Conservation (phyloP, 331 rosid species). For the Arachis monticola region DNA sequence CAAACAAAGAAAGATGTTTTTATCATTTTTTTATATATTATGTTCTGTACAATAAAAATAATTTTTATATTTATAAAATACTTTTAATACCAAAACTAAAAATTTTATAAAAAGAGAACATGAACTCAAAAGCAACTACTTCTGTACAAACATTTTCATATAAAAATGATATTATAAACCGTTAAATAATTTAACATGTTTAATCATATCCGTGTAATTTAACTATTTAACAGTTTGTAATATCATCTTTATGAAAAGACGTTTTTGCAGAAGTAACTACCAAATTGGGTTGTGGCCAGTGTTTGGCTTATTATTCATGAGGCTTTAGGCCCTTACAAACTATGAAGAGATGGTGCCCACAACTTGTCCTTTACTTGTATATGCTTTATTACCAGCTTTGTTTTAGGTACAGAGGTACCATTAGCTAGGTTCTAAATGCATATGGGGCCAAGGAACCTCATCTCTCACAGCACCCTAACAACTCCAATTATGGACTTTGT, state of each 20-base stretch:
- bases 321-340: constrained; percentile 10
- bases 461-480: constrained; percentile 7
- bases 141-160: no score
- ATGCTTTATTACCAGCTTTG: constrained; percentile 31
- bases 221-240: no score
- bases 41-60: no score
- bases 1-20: neutral
- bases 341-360: constrained; percentile 42
- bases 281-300: constrained; percentile 10
- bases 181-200: constrained; percentile 4
- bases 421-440: constrained; percentile 35
- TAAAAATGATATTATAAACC: neutral
- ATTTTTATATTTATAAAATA: no score
- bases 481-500: constrained; percentile 40
- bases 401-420: constrained; percentile 37
- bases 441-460: constrained; percentile 42
- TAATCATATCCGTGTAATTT: no score
- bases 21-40: no score
- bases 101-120: no score
- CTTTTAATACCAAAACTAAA: no score
- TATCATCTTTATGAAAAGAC: no score
- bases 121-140: no score
- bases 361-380: constrained; percentile 33
- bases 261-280: no score
- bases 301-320: constrained; percentile 37